These are phyloP conservation scores for Tephrocybe sp. DNA, from an alignment of 768 basidiomycete species.

Conservation along the genomic window DNA sequence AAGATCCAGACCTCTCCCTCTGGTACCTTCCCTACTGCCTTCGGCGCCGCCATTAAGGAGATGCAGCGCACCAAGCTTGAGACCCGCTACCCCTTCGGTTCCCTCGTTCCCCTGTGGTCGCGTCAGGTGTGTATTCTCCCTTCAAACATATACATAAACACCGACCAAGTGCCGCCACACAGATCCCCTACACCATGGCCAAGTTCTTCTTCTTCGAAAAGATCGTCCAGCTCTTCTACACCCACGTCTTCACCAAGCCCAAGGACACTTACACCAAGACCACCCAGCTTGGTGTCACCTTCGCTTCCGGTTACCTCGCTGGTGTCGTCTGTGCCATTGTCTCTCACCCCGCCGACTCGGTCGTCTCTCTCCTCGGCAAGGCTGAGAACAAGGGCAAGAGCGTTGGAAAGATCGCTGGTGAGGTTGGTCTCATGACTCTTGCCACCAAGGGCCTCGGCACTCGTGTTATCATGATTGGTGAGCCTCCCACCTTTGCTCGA, in stretches of 20 bases:
- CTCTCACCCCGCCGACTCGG: conserved; percentile 93
- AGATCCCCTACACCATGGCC: conserved; percentile 99
- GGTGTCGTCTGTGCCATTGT: conserved; percentile 96
- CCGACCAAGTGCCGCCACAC: not conserved
- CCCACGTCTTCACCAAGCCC: conserved; percentile 78
- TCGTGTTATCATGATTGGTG: conserved; percentile 83
- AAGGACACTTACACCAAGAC: conserved; percentile 78
- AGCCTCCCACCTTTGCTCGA: conserved; percentile 28
- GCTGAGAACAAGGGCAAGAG: conserved; percentile 80
- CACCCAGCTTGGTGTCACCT: conserved; percentile 88
- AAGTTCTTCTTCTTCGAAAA: conserved; percentile 97
- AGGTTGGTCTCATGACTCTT: conserved; percentile 64
- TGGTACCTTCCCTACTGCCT: conserved; percentile 78
- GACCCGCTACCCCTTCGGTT: conserved; percentile 85
- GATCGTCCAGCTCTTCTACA: conserved; percentile 86
- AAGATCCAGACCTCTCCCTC: conserved; percentile 79
- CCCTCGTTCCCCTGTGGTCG: conserved; percentile 84
- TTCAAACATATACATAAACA: not conserved
- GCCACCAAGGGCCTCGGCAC: conserved; percentile 88
- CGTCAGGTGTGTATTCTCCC: conserved; percentile 59
- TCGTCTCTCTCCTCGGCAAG: conserved; percentile 95
- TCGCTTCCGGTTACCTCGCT: conserved; percentile 90
- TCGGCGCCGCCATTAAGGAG: conserved; percentile 68
- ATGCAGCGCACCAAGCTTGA: conserved; percentile 68
- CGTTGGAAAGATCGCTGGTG: conserved; percentile 65